Conservation (phyloP, 1,284 basidiomycete genomes). For the Pseudozyma sp. region DNA sequence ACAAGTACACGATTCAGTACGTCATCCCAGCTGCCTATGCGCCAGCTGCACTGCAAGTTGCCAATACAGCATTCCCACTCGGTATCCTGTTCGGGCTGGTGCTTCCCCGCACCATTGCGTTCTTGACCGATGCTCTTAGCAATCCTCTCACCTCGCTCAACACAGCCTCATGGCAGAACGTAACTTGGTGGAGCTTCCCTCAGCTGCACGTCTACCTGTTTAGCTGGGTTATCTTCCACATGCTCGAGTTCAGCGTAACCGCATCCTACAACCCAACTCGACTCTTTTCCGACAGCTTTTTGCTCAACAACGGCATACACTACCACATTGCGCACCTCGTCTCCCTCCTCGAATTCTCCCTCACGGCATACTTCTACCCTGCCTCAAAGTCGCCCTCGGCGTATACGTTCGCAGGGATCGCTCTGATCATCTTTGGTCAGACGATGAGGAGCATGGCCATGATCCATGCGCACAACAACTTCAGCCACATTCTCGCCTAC, state of each 20-base stretch:
- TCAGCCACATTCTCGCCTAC: conserved; percentile 77
- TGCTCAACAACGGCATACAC: conserved; percentile 87
- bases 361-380: conserved; percentile 64
- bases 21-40: conserved; percentile 52
- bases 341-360: conserved; percentile 83
- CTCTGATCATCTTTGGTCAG: conserved; percentile 79
- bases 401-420: conserved; percentile 72
- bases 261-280: conserved; percentile 94
- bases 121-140: conserved; percentile 2
- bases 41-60: conserved; percentile 41
- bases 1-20: conserved; percentile 41
- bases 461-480: conserved; percentile 93
- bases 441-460: conserved; percentile 86
- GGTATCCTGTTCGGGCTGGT: conserved; percentile 50
- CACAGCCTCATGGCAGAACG: not conserved
- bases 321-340: conserved; percentile 87
- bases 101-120: conserved; percentile 23
- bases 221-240: conserved; percentile 77
- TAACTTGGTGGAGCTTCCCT: conserved; percentile 14
- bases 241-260: conserved; percentile 93
- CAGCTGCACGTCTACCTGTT: conserved; percentile 56
- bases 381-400: conserved; percentile 11
- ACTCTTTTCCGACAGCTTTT: conserved; percentile 90
- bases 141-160: too few species aligned
- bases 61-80: conserved; percentile 50